Evolutionary conservation across 495 filamentous ascomycete species (phyloP).

Genomic region (Lepraria neglecta): DNA sequence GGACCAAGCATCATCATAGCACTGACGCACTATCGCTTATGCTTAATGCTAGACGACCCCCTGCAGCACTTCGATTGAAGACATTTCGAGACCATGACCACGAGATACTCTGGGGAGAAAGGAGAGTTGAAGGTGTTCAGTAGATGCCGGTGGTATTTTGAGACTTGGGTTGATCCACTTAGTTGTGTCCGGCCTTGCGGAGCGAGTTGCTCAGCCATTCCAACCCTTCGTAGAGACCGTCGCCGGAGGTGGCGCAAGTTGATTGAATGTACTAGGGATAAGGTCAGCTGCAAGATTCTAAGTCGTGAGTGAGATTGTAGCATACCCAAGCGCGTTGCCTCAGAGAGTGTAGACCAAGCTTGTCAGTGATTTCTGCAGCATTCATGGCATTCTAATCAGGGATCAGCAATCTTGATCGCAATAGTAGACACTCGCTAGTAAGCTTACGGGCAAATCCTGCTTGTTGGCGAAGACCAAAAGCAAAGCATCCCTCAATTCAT

Average conservation of each 20-base stretch:
- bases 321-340: conserved; percentile 97
- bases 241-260: conserved; percentile 97
- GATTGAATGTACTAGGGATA: conserved; percentile 91
- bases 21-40: conserved; percentile 16
- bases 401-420: conserved; percentile 12
- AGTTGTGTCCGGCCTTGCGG: conserved; percentile 82
- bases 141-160: conserved; percentile 6
- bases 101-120: conserved; percentile 17
- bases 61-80: conserved; percentile 24
- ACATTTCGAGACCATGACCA: conserved; percentile 23
- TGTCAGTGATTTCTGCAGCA: conserved; percentile 98
- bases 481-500: conserved; percentile 94
- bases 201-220: conserved; percentile 97
- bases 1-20: conserved; percentile 10
- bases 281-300: conserved; percentile 24
- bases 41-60: conserved; percentile 17
- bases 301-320: conserved; percentile 23
- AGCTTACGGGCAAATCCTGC: conserved; percentile 95
- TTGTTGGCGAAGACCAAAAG: conserved; percentile 99
- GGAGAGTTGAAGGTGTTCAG: conserved; percentile 24
- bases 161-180: conserved; percentile 33
- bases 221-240: conserved; percentile 99
- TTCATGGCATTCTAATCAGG: conserved; percentile 89
- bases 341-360: conserved; percentile 98
- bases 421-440: not conserved